These are phyloP conservation scores for Fraxinus greggii DNA, from an alignment of 305 asterid species.

Conservation along the genomic window DNA sequence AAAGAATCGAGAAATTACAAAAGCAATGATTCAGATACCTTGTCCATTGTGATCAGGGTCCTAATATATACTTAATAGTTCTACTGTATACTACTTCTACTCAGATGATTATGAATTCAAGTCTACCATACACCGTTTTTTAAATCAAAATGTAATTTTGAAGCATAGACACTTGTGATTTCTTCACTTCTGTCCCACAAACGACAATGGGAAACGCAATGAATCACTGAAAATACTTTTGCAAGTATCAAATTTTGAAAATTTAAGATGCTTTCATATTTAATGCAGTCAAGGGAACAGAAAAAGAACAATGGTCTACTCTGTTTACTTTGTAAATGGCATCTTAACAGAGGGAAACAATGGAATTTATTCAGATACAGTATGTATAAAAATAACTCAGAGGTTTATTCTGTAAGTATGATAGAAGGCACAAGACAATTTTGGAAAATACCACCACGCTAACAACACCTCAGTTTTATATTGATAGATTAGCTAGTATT, in stretches of 20 bases:
- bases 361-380: neutral
- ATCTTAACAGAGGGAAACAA: neutral
- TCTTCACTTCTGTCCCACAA: neutral
- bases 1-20: neutral
- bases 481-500: constrained; percentile 4
- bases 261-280: neutral
- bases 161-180: neutral
- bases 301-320: neutral
- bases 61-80: neutral
- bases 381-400: neutral
- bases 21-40: neutral
- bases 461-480: constrained; percentile 3
- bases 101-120: neutral
- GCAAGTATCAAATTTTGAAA: neutral
- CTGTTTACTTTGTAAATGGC: neutral
- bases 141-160: neutral
- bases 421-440: neutral
- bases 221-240: neutral
- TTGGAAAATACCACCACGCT: neutral
- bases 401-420: neutral
- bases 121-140: neutral
- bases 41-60: neutral
- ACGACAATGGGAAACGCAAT: neutral
- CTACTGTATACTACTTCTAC: neutral
- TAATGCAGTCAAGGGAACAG: neutral